Evolutionary conservation across 2,329 filamentous ascomycete species (phyloP).

Genomic region (Drechslerella stenobrocha): DNA sequence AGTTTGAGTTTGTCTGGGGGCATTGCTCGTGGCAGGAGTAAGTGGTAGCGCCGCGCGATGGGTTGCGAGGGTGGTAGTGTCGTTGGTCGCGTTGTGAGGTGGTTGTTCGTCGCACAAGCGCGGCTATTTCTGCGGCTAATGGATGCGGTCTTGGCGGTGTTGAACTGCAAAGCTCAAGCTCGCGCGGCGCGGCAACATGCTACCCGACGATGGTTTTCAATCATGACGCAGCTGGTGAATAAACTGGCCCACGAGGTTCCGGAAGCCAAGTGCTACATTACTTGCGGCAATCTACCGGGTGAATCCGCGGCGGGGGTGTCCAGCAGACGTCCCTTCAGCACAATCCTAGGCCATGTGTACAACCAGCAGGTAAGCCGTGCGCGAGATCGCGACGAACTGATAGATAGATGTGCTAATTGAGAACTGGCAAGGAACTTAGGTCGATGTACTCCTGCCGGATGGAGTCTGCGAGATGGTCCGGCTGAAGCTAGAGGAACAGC

Average conservation of each 20-base stretch:
- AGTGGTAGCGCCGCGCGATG: neutral
- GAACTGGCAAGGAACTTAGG: conserved; percentile 20
- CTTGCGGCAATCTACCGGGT: conserved; percentile 11
- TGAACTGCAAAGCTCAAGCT: too few relatives aligned
- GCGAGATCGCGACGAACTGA: neutral
- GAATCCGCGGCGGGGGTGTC: neutral
- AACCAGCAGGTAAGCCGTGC: conserved; percentile 34
- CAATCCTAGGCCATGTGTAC: conserved; percentile 29
- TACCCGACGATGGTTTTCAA: too few relatives aligned
- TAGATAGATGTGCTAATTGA: neutral
- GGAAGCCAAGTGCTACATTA: conserved; percentile 41
- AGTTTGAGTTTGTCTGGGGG: neutral
- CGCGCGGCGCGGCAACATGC: too few relatives aligned
- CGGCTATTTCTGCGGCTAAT: too few relatives aligned
- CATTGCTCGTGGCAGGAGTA: neutral
- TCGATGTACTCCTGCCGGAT: conserved; percentile 35
- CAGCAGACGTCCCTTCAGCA: conserved; percentile 26
- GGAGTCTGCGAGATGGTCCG: conserved; percentile 37
- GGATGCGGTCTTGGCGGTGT: too few relatives aligned
- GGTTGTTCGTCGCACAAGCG: too few relatives aligned
- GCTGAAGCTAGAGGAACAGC: conserved; percentile 19
- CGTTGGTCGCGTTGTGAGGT: neutral
- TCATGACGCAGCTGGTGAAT: conserved; percentile 38
- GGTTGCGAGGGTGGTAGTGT: neutral
- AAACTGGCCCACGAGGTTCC: conserved; percentile 22